Evolutionary conservation across 2,329 filamentous ascomycete genomes (phyloP).

Genomic region (Cryphonectria carpinicola): DNA sequence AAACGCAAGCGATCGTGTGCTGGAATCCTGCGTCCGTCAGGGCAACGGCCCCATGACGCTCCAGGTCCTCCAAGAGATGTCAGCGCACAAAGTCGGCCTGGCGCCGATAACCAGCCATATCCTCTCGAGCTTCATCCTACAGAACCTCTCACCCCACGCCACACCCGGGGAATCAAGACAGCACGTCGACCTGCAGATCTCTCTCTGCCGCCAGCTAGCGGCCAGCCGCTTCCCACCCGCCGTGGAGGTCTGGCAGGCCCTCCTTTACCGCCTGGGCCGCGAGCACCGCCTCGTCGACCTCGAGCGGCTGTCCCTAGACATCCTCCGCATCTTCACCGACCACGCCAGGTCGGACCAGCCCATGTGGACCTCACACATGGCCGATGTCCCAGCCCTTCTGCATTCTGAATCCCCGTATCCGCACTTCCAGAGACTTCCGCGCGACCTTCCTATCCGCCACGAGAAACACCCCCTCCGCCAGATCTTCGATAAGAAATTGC

Average conservation of each 20-base stretch:
- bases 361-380: conserved; percentile 48
- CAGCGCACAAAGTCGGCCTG: conserved; percentile 37
- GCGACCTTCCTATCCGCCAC: conserved; percentile 47
- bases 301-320: conserved; percentile 47
- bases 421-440: conserved; percentile 42
- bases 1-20: conserved; percentile 40
- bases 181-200: conserved; percentile 38
- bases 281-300: conserved; percentile 50
- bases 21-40: conserved; percentile 37
- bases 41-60: conserved; percentile 36
- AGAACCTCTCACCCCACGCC: conserved; percentile 34
- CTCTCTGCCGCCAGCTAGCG: conserved; percentile 42
- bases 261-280: conserved; percentile 50
- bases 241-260: conserved; percentile 46
- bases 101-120: conserved; percentile 33
- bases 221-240: conserved; percentile 46
- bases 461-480: conserved; percentile 51
- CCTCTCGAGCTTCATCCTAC: conserved; percentile 37
- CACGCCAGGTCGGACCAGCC: conserved; percentile 34
- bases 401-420: conserved; percentile 37
- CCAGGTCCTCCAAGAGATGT: conserved; percentile 45
- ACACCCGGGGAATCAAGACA: background rate
- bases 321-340: conserved; percentile 45
- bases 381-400: conserved; percentile 46
- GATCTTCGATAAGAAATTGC: conserved; percentile 48